phyloP scores from a whole-genome alignment of 176 grass and related monocot genomes.

The Rhynchospora tenuis region DNA sequence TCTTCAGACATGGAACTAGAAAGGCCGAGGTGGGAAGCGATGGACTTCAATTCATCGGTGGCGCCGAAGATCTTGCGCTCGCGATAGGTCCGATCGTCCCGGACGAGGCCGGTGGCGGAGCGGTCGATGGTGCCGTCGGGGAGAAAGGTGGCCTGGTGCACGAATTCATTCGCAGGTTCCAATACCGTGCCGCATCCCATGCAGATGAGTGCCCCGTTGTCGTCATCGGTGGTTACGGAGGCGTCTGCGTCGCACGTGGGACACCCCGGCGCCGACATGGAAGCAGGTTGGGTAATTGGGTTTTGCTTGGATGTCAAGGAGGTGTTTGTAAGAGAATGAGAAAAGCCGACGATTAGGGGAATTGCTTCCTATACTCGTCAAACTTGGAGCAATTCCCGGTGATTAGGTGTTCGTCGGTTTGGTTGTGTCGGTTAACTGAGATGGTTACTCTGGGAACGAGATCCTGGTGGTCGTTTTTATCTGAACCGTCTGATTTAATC shows the following conservation, averaged over 20 bases:
- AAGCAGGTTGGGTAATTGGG: neutral
- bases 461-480: too few relatives aligned
- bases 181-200: constrained; percentile 33
- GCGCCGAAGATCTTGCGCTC: constrained; percentile 42
- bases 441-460: too few relatives aligned
- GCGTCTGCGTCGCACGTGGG: constrained; percentile 29
- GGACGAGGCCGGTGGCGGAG: constrained; percentile 29
- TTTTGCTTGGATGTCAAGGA: neutral
- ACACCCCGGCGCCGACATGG: constrained; percentile 37
- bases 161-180: constrained; percentile 24
- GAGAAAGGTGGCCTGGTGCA: constrained; percentile 37
- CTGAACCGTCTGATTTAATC: too few relatives aligned
- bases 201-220: constrained; percentile 42
- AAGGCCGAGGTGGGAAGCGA: constrained; percentile 45
- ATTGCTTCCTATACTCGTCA: too few relatives aligned
- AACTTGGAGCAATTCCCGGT: too few relatives aligned
- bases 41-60: constrained; percentile 14
- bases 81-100: constrained; percentile 31
- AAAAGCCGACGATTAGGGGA: too few relatives aligned
- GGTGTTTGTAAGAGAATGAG: too few relatives aligned
- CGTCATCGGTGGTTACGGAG: constrained; percentile 31
- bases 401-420: too few relatives aligned
- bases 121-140: constrained; percentile 27
- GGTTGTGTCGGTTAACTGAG: too few relatives aligned
- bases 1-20: constrained; percentile 24